These are phyloP conservation scores for Coemansia sp. DNA, from an alignment of 192 early-diverging fungal species.

Conservation along the genomic window DNA sequence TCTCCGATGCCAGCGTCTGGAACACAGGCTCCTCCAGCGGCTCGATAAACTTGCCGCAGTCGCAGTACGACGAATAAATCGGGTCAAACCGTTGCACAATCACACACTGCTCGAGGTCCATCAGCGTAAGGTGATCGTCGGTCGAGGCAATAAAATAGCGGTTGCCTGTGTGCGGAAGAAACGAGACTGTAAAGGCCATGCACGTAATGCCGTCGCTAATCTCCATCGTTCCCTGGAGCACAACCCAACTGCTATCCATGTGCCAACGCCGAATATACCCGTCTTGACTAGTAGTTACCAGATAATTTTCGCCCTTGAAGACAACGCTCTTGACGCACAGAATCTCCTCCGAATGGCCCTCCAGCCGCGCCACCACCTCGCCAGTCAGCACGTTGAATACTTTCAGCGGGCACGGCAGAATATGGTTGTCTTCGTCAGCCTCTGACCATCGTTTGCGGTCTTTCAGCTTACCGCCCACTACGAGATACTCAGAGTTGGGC, in stretches of 20 bases:
- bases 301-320: constrained; percentile 79
- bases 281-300: constrained; percentile 88
- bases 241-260: constrained; percentile 73
- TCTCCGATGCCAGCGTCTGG: constrained; percentile 34
- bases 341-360: constrained; percentile 87
- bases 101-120: constrained; percentile 75
- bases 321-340: constrained; percentile 72
- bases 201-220: constrained; percentile 83
- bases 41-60: constrained; percentile 86
- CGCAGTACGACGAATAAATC: constrained; percentile 92
- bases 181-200: constrained; percentile 95
- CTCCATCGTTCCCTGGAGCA: constrained; percentile 58
- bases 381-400: constrained; percentile 80
- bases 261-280: constrained; percentile 91
- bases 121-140: constrained; percentile 82
- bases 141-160: constrained; percentile 87
- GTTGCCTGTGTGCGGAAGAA: constrained; percentile 91
- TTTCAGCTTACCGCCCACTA: constrained; percentile 87
- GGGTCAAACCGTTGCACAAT: constrained; percentile 58
- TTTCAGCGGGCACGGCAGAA: constrained; percentile 90
- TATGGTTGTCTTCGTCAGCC: constrained; percentile 90
- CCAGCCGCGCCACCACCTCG: constrained; percentile 71
- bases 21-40: constrained; percentile 57
- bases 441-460: constrained; percentile 83
- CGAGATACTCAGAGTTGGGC: constrained; percentile 59